Evolutionary conservation across 2,329 filamentous ascomycete species (phyloP).

Genomic region (Allantophomopsis lycopodina): DNA sequence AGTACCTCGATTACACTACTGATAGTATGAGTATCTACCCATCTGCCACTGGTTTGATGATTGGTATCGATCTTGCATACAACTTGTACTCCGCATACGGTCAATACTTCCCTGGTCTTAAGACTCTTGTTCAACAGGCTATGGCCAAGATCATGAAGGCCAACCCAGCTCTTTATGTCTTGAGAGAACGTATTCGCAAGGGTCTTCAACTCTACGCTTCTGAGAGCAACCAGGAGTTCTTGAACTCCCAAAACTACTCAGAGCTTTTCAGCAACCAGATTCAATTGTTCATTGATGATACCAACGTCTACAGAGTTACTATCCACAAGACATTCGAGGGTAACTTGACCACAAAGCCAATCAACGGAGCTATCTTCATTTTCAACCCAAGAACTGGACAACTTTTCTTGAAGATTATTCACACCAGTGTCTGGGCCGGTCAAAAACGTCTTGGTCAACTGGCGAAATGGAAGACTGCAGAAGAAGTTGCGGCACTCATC

Average conservation of each 20-base stretch:
- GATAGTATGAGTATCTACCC: conserved; percentile 99
- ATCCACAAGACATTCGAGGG: conserved; percentile 99
- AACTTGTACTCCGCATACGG: conserved; percentile 97
- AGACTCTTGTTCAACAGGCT: conserved; percentile 88
- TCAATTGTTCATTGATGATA: conserved; percentile 97
- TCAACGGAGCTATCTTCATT: conserved; percentile 99
- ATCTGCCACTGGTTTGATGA: conserved; percentile 92
- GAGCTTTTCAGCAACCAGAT: conserved; percentile 99
- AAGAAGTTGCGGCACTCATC: conserved; percentile 97
- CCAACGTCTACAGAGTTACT: conserved; percentile 97
- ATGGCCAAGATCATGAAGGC: conserved; percentile 99
- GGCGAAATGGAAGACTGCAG: conserved; percentile 98
- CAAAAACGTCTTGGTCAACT: conserved; percentile 98
- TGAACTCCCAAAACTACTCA: conserved; percentile 99
- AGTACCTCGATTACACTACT: conserved; percentile 97
- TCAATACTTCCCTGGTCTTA: conserved; percentile 96
- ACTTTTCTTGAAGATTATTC: conserved; percentile 97
- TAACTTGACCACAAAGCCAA: conserved; percentile 97
- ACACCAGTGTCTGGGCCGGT: conserved; percentile 97
- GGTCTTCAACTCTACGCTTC: conserved; percentile 95
- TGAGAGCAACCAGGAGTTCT: conserved; percentile 96
- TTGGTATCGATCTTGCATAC: conserved; percentile 94
- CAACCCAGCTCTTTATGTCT: conserved; percentile 88
- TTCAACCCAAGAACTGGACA: conserved; percentile 99
- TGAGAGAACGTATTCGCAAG: conserved; percentile 96